These are phyloP conservation scores for Mangifera indica DNA, from an alignment of 345 rosid species.

Conservation along the genomic window DNA sequence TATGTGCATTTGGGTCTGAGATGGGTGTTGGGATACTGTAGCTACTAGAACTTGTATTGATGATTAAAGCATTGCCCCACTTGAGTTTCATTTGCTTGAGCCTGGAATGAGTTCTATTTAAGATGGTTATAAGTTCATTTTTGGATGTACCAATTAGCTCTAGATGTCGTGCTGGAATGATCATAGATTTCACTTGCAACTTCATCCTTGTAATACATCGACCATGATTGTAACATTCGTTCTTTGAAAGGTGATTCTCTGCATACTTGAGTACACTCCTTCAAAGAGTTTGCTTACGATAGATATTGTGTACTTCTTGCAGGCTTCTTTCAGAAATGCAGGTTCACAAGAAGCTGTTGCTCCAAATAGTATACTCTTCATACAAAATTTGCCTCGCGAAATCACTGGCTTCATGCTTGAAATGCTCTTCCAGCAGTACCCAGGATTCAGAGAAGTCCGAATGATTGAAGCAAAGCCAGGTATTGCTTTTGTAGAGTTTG, in stretches of 20 bases:
- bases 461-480: constrained; percentile 95
- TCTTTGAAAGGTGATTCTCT: background rate
- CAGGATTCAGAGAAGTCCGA: constrained; percentile 89
- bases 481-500: constrained; percentile 89
- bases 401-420: constrained; percentile 86
- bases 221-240: background rate
- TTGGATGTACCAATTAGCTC: background rate
- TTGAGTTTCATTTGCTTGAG: background rate
- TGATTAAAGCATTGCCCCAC: background rate
- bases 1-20: background rate
- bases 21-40: background rate
- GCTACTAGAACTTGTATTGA: background rate
- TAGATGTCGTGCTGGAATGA: background rate
- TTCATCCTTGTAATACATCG: background rate
- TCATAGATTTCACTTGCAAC: background rate
- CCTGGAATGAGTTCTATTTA: background rate
- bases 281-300: background rate
- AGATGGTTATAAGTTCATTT: background rate
- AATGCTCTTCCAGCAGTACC: constrained; percentile 70
- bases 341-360: constrained; percentile 55
- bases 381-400: constrained; percentile 88
- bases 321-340: constrained; percentile 56
- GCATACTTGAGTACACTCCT: background rate
- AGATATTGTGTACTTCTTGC: constrained; percentile 13
- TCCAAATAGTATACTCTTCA: constrained; percentile 80